Conservation (phyloP, 345 rosid species). For the Salix brachista region DNA sequence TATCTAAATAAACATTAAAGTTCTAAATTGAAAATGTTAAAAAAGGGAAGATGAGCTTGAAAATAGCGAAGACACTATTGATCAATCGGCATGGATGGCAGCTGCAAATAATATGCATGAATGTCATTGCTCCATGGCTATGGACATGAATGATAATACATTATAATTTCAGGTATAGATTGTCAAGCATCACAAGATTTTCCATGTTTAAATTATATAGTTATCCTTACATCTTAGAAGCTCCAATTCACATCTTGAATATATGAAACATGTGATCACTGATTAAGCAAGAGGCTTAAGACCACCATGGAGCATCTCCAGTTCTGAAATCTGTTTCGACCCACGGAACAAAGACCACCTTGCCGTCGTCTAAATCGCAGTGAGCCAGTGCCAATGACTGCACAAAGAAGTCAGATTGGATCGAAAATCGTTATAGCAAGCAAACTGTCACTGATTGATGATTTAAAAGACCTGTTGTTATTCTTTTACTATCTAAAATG, state of each 20-base stretch:
- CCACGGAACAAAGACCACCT: conserved; percentile 91
- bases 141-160: neutral
- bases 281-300: conserved; percentile 28
- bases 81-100: neutral
- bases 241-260: conserved; percentile 9
- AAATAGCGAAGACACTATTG: too few relatives aligned
- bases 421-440: neutral
- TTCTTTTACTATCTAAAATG: neutral
- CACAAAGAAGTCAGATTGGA: neutral
- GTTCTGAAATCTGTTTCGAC: conserved; percentile 95
- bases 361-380: conserved; percentile 66
- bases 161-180: neutral
- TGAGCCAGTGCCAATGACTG: conserved; percentile 95
- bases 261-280: neutral
- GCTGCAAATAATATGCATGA: neutral
- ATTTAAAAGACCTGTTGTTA: neutral
- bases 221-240: neutral
- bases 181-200: neutral
- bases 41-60: too few relatives aligned
- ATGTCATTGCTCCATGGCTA: neutral
- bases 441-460: neutral
- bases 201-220: neutral
- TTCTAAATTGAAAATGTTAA: too few relatives aligned
- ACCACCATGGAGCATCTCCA: conserved; percentile 94
- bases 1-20: too few relatives aligned